A percentile compares a stretch with the other conserved stretches of the same genome.
These are phyloP conservation scores for Wickerhamiella pararugosa DNA, from an alignment of 1,139 yeast species.

Conservation along the genomic window DNA sequence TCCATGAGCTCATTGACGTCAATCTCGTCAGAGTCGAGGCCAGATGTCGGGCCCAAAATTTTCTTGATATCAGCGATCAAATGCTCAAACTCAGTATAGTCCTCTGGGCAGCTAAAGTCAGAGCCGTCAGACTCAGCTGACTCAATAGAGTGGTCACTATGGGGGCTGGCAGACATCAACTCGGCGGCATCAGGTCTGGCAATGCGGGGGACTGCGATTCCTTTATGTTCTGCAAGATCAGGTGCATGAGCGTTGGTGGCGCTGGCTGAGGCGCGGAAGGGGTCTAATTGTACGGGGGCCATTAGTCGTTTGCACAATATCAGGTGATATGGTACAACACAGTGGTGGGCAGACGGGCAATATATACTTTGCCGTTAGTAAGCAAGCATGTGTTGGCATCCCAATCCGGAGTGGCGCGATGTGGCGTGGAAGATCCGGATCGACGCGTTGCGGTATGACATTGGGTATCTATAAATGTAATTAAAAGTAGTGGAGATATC, in stretches of 20 bases:
- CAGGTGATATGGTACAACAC: constrained; percentile 4
- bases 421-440: no score
- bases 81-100: constrained; percentile 17
- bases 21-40: constrained; percentile 34
- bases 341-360: no score
- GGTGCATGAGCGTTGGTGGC: neutral
- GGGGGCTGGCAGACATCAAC: neutral
- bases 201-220: neutral
- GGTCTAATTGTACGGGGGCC: neutral
- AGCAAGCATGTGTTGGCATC: no score
- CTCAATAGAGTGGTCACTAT: neutral
- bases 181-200: neutral
- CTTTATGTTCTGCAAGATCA: neutral
- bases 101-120: constrained; percentile 4
- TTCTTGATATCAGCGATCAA: constrained; percentile 23
- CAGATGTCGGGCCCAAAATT: constrained; percentile 28
- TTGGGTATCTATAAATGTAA: no score
- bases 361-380: no score
- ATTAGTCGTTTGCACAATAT: constrained; percentile 3
- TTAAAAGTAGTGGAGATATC: no score
- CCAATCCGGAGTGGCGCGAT: no score
- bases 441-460: no score
- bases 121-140: constrained; percentile 2
- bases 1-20: constrained; percentile 35
- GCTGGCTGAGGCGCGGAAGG: neutral